phyloP scores from a whole-genome alignment of 2,329 filamentous ascomycete genomes.

The Blastomyces gilchristii region DNA sequence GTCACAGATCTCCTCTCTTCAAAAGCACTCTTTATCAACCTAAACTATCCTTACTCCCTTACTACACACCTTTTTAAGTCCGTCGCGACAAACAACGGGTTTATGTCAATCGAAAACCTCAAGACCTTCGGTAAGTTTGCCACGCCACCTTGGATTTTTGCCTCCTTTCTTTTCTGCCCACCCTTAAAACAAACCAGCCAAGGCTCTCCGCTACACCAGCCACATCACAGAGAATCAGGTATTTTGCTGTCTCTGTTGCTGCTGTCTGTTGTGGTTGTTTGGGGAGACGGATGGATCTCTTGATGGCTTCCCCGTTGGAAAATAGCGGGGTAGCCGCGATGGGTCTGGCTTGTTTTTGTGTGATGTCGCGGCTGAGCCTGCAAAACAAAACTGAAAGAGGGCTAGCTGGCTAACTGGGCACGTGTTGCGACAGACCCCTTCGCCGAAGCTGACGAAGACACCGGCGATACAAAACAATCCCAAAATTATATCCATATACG shows the following conservation, averaged over 20 bases:
- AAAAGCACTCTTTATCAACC: slow-evolving; percentile 10
- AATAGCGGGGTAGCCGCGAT: slow-evolving; percentile 29
- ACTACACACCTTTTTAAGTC: slow-evolving; percentile 28
- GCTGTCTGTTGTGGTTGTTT: background rate
- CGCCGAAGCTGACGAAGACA: slow-evolving; percentile 99
- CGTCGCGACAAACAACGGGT: slow-evolving; percentile 60
- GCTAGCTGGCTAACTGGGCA: slow-evolving; percentile 16
- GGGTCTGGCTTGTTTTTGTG: background rate
- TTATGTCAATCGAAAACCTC: slow-evolving; percentile 99
- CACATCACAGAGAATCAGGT: background rate
- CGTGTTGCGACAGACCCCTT: slow-evolving; percentile 70
- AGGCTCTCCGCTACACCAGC: background rate
- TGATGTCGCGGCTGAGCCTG: background rate
- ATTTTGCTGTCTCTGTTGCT: background rate
- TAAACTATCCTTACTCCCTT: background rate
- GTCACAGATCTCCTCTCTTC: slow-evolving; percentile 2
- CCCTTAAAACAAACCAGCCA: background rate
- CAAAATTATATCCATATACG: slow-evolving; percentile 99
- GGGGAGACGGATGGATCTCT: background rate
- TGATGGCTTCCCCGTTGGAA: slow-evolving; percentile 13
- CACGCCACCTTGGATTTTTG: background rate
- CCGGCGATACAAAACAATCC: slow-evolving; percentile 86
- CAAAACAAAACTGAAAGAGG: background rate
- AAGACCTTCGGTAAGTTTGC: slow-evolving; percentile 74
- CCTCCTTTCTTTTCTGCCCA: slow-evolving; percentile 6